Conservation (phyloP, 2,329 filamentous ascomycete species). For the Alternaria infectoria region DNA sequence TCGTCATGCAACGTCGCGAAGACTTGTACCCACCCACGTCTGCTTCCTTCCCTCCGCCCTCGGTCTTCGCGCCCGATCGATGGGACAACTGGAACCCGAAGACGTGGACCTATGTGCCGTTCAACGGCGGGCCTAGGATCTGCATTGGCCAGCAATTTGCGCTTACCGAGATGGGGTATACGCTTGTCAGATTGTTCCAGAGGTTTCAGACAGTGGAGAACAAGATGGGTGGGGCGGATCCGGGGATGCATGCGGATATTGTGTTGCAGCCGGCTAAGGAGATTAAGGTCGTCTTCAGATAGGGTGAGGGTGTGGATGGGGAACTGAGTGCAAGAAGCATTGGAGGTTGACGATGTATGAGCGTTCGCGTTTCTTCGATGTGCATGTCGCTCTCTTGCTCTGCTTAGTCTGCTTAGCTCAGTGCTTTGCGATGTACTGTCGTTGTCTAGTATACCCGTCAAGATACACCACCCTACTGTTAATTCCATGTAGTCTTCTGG, state of each 20-base stretch:
- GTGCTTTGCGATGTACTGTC: background rate
- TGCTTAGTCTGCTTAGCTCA: background rate
- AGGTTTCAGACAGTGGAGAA: conserved; percentile 52
- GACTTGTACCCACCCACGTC: conserved; percentile 55
- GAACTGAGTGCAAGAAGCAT: background rate
- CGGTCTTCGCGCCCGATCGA: conserved; percentile 56
- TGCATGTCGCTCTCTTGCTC: background rate
- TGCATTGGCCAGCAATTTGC: conserved; percentile 61
- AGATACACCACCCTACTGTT: background rate
- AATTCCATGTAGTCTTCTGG: background rate
- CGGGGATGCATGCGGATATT: conserved; percentile 55
- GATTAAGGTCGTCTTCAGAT: conserved; percentile 48
- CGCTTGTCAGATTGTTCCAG: conserved; percentile 55
- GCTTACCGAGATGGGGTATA: conserved; percentile 59
- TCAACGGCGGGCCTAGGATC: conserved; percentile 58
- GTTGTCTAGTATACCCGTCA: background rate
- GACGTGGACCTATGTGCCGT: conserved; percentile 57
- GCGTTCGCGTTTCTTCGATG: background rate
- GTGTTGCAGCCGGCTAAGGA: conserved; percentile 54
- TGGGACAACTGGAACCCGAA: conserved; percentile 58
- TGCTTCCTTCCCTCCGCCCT: conserved; percentile 50
- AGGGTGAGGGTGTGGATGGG: background rate
- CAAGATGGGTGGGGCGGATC: conserved; percentile 42
- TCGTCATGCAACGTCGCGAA: conserved; percentile 57
- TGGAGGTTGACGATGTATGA: background rate